phyloP scores from a whole-genome alignment of 2,329 filamentous ascomycete species.

The Blastomyces emzantsi region DNA sequence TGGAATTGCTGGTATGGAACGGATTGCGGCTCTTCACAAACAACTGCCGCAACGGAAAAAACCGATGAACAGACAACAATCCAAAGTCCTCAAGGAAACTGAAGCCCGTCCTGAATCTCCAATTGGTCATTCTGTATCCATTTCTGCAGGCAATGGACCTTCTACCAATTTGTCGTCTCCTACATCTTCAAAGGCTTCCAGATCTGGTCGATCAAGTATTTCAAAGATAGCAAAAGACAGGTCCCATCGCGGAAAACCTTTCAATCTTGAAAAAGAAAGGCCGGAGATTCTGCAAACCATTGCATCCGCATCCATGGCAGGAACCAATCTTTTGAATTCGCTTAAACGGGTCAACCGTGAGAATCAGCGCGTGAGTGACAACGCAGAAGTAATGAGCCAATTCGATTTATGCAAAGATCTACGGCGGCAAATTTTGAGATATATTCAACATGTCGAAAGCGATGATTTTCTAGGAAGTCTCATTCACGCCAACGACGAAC shows the following conservation, averaged over 20 bases:
- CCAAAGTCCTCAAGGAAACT: slow-evolving; percentile 74
- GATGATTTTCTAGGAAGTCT: slow-evolving; percentile 89
- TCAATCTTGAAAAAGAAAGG: slow-evolving; percentile 82
- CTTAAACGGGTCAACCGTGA: slow-evolving; percentile 89
- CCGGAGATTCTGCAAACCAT: slow-evolving; percentile 80
- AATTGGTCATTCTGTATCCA: slow-evolving; percentile 33
- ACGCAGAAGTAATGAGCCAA: slow-evolving; percentile 60
- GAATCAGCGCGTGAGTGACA: slow-evolving; percentile 76
- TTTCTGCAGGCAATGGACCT: slow-evolving; percentile 32
- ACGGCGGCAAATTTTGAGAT: slow-evolving; percentile 74
- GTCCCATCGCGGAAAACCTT: slow-evolving; percentile 49
- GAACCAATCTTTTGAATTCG: slow-evolving; percentile 82
- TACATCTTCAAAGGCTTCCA: slow-evolving; percentile 24
- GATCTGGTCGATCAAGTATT: slow-evolving; percentile 15
- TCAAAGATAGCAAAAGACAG: slow-evolving; percentile 47
- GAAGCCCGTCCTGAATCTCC: slow-evolving; percentile 40
- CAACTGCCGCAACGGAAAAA: slow-evolving; percentile 60
- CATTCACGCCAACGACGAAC: slow-evolving; percentile 88
- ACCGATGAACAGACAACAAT: slow-evolving; percentile 64
- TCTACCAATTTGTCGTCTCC: slow-evolving; percentile 29
- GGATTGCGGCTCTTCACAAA: slow-evolving; percentile 69
- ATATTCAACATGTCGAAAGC: slow-evolving; percentile 83
- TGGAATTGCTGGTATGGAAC: slow-evolving; percentile 66
- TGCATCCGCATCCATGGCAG: slow-evolving; percentile 77
- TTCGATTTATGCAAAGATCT: slow-evolving; percentile 85